Conservation (phyloP, 1,284 basidiomycete genomes). For the Gymnopus androsaceus region DNA sequence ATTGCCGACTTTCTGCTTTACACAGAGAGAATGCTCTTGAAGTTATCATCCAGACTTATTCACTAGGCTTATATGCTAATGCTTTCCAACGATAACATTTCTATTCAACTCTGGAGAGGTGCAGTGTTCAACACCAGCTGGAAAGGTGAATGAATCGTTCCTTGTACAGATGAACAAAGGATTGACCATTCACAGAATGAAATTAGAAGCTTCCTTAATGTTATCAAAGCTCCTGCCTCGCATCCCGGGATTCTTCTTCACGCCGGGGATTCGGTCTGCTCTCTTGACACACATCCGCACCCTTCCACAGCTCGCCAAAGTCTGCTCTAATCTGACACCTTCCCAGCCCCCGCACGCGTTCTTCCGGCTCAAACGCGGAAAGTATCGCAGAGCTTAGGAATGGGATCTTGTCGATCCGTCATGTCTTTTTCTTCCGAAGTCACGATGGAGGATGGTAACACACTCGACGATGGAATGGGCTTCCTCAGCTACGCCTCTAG, state of each 20-base stretch:
- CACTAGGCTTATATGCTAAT: slow-evolving; percentile 2
- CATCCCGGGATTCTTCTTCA: slow-evolving; percentile 56
- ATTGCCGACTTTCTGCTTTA: too few species aligned
- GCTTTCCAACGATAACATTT: slow-evolving; percentile 61
- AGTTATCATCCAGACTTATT: slow-evolving; percentile 43
- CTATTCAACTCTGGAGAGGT: slow-evolving; percentile 80
- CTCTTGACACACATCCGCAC: slow-evolving; percentile 71
- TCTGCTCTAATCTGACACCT: slow-evolving; percentile 68
- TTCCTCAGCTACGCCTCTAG: slow-evolving; percentile 69
- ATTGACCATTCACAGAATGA: slow-evolving; percentile 79
- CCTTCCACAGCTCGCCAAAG: slow-evolving; percentile 72
- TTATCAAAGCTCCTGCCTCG: slow-evolving; percentile 66
- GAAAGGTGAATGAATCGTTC: slow-evolving; percentile 60
- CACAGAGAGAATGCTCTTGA: too few species aligned
- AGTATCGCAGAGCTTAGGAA: slow-evolving; percentile 54
- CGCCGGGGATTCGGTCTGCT: slow-evolving; percentile 64
- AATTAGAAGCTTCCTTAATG: slow-evolving; percentile 78
- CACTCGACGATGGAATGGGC: slow-evolving; percentile 63
- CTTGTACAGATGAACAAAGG: too few species aligned
- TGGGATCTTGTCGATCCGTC: slow-evolving; percentile 64
- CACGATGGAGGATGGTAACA: slow-evolving; percentile 78
- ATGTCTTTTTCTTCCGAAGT: slow-evolving; percentile 76
- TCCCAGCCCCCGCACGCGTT: slow-evolving; percentile 64
- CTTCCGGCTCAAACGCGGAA: slow-evolving; percentile 70
- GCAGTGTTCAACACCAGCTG: slow-evolving; percentile 79